These are phyloP conservation scores for Lasiosphaeria hispida DNA, from an alignment of 495 filamentous ascomycete genomes.

Conservation along the genomic window DNA sequence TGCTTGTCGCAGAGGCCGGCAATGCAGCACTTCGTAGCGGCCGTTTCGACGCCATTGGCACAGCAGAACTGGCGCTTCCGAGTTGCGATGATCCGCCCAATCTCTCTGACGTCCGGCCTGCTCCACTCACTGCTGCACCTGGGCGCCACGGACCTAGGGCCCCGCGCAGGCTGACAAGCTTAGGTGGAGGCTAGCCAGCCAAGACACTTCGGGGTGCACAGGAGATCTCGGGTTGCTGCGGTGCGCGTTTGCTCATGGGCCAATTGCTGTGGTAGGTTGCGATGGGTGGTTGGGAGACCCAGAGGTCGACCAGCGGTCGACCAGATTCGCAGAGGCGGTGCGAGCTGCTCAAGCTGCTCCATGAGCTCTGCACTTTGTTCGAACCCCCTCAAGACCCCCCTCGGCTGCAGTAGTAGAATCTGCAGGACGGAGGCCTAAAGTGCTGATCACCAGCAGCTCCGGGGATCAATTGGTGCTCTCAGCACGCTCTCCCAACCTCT, in stretches of 20 bases:
- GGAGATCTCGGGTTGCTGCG: constrained; percentile 25
- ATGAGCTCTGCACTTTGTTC: constrained; percentile 8
- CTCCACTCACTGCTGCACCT: constrained; percentile 16
- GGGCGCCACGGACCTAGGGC: constrained; percentile 11
- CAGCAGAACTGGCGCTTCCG: not conserved
- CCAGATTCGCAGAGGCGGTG: not conserved
- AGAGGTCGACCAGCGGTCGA: not conserved
- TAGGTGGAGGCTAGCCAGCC: constrained; percentile 7
- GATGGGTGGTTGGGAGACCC: constrained; percentile 11
- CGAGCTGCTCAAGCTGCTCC: too few species aligned
- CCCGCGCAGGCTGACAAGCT: constrained; percentile 13
- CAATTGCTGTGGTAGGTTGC: constrained; percentile 13
- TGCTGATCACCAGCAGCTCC: constrained; percentile 22
- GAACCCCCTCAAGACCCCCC: constrained; percentile 4
- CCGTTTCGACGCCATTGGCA: constrained; percentile 5
- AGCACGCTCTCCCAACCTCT: constrained; percentile 28
- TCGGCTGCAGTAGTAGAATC: constrained; percentile 27
- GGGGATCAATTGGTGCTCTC: constrained; percentile 24
- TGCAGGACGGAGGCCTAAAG: constrained; percentile 24
- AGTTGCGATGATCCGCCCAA: constrained; percentile 15
- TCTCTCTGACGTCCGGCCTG: constrained; percentile 9
- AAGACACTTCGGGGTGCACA: constrained; percentile 19
- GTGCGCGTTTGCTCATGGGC: constrained; percentile 8
- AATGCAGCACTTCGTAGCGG: not conserved
- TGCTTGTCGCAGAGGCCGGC: not conserved